Conservation (phyloP, 306 rosid genomes). For the Cicer bijugum region DNA sequence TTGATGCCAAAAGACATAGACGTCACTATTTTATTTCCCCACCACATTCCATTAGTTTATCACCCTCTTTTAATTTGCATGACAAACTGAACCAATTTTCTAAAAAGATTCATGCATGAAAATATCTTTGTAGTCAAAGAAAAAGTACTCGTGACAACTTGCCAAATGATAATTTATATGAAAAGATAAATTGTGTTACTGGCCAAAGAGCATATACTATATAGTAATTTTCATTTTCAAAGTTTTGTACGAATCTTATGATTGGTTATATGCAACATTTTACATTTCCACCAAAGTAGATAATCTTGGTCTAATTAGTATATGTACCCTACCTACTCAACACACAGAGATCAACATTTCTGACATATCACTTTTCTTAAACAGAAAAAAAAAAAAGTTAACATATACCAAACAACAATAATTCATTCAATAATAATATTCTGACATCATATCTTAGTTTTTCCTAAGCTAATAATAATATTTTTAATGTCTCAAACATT, state of each 20-base stretch:
- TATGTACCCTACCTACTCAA: conserved; percentile 38
- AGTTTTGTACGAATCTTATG: conserved; percentile 39
- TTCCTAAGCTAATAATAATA: conserved; percentile 43
- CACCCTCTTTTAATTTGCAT: conserved; percentile 41
- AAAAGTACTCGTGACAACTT: conserved; percentile 34
- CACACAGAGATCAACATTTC: conserved; percentile 38
- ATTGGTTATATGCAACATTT: conserved; percentile 36
- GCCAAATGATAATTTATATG: conserved; percentile 31
- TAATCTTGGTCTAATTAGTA: conserved; percentile 37
- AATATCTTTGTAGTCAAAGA: conserved; percentile 41
- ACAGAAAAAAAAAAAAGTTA: conserved; percentile 44
- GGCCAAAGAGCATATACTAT: background rate
- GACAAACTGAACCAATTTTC: conserved; percentile 44
- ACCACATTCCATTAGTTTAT: conserved; percentile 29
- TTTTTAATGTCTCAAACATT: background rate
- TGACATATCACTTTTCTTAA: conserved; percentile 30
- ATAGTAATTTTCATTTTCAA: conserved; percentile 19
- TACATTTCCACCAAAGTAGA: conserved; percentile 29
- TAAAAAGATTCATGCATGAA: conserved; percentile 47
- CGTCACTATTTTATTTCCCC: conserved; percentile 39
- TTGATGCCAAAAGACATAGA: conserved; percentile 38
- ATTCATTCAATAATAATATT: conserved; percentile 44
- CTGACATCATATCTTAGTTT: conserved; percentile 38
- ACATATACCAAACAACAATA: conserved; percentile 31
- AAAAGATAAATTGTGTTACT: background rate